Percentiles rank a stretch among this genome's conserved stretches.
Evolutionary conservation across 2,329 filamentous ascomycete genomes (phyloP).

Genomic region (Emmonsiellopsis sp.): DNA sequence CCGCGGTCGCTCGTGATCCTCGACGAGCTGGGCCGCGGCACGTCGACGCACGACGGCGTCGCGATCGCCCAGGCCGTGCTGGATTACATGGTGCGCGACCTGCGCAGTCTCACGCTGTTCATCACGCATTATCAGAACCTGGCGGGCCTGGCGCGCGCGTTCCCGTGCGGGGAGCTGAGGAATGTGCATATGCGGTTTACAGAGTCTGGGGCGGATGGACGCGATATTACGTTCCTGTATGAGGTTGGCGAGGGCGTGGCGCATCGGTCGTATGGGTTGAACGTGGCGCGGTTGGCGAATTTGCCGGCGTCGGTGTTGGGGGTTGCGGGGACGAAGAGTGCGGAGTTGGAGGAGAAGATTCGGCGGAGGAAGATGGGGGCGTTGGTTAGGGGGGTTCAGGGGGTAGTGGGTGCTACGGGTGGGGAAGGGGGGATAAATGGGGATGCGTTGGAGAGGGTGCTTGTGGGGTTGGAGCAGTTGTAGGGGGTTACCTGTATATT

Average conservation of each 20-base stretch:
- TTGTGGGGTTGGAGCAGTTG: slow-evolving; percentile 36
- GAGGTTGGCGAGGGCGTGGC: slow-evolving; percentile 85
- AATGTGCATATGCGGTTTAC: slow-evolving; percentile 95
- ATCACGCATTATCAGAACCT: slow-evolving; percentile 97
- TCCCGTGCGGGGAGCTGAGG: slow-evolving; percentile 54
- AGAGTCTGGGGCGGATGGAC: slow-evolving; percentile 44
- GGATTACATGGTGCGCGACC: slow-evolving; percentile 67
- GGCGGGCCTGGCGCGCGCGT: slow-evolving; percentile 59
- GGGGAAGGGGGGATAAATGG: slow-evolving; percentile 11
- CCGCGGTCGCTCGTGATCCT: slow-evolving; percentile 79
- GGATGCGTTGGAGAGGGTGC: slow-evolving; percentile 27
- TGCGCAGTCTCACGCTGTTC: slow-evolving; percentile 75
- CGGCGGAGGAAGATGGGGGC: slow-evolving; percentile 49
- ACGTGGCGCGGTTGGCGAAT: slow-evolving; percentile 78
- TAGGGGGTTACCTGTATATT: slow-evolving; percentile 11
- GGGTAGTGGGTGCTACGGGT: slow-evolving; percentile 14
- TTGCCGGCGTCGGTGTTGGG: slow-evolving; percentile 70
- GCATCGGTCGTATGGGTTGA: slow-evolving; percentile 87
- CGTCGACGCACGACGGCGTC: slow-evolving; percentile 88
- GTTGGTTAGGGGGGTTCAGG: slow-evolving; percentile 21
- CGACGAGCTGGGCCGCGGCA: slow-evolving; percentile 89
- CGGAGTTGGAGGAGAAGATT: slow-evolving; percentile 67
- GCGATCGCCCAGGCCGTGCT: slow-evolving; percentile 91
- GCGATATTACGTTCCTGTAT: slow-evolving; percentile 89
- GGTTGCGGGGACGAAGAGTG: slow-evolving; percentile 68